A percentile compares a stretch with the other conserved stretches of the same genome.
Evolutionary conservation across 2,329 filamentous ascomycete species (phyloP).

Genomic region (Orbilia blumenaviensis): DNA sequence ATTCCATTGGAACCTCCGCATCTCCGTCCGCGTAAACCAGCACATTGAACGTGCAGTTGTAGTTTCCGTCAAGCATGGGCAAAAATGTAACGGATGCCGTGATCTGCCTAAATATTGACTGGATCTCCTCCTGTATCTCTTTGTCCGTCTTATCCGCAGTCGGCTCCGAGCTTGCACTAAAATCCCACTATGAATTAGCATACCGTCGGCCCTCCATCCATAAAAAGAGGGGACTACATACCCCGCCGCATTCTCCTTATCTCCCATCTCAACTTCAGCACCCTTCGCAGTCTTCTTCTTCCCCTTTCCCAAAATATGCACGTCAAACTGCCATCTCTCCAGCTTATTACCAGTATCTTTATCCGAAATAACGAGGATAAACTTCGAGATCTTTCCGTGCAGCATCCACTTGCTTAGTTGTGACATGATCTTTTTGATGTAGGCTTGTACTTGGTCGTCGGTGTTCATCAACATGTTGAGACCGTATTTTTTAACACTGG

Average conservation of each 20-base stretch:
- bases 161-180: constrained; percentile 57
- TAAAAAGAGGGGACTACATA: constrained; percentile 59
- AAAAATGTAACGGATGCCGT: constrained; percentile 97
- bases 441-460: constrained; percentile 97
- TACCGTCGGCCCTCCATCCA: neutral
- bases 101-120: constrained; percentile 96
- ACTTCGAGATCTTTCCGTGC: constrained; percentile 93
- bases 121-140: constrained; percentile 95
- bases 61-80: constrained; percentile 86
- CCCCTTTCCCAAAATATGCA: constrained; percentile 61
- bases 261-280: constrained; percentile 59
- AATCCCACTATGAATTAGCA: neutral
- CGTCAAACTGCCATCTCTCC: constrained; percentile 98
- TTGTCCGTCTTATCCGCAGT: constrained; percentile 81
- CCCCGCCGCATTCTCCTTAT: constrained; percentile 76
- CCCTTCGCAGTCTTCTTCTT: constrained; percentile 37
- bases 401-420: constrained; percentile 99
- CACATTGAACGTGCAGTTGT: constrained; percentile 90
- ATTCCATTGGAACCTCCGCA: constrained; percentile 88
- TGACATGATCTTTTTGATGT: constrained; percentile 99
- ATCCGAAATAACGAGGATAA: constrained; percentile 94
- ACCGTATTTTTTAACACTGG: constrained; percentile 92
- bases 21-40: constrained; percentile 97
- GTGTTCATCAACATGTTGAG: constrained; percentile 98
- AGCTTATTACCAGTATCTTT: constrained; percentile 97